phyloP scores from a whole-genome alignment of 768 basidiomycete species.

The Favolaschia claudopus region DNA sequence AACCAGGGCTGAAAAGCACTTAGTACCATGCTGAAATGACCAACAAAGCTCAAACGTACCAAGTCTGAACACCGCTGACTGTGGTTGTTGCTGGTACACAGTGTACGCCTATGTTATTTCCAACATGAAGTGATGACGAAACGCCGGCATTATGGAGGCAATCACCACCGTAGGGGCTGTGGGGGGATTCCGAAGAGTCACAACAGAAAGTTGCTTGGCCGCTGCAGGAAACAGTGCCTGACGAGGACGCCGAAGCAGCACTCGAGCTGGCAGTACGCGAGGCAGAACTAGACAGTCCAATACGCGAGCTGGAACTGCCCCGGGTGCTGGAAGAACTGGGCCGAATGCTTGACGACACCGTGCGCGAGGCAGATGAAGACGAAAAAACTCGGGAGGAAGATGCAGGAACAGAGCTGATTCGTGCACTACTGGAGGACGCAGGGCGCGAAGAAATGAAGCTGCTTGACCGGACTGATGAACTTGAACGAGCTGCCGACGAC shows the following conservation, averaged over 20 bases:
- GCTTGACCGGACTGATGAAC: too few relatives aligned
- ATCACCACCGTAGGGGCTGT: background rate
- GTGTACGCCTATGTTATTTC: background rate
- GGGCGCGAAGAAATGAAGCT: too few relatives aligned
- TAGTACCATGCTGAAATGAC: background rate
- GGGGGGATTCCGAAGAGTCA: background rate
- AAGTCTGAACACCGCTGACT: background rate
- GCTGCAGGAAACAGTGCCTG: background rate
- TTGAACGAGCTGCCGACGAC: too few relatives aligned
- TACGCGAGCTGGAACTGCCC: background rate
- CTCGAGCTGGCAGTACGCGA: conserved; percentile 8
- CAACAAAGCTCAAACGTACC: background rate
- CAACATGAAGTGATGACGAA: background rate
- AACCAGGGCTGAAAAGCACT: background rate
- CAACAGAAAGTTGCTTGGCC: conserved; percentile 6
- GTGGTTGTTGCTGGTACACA: background rate
- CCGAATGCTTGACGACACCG: too few relatives aligned
- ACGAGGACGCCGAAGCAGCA: background rate
- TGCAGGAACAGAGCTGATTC: too few relatives aligned
- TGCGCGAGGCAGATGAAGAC: background rate
- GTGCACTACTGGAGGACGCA: too few relatives aligned
- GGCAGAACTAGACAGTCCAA: background rate
- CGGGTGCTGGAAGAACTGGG: too few relatives aligned
- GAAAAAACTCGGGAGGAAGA: too few relatives aligned
- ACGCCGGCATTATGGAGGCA: background rate